phyloP scores from a whole-genome alignment of 1,139 yeast genomes.

The Geotrichum bryndzae region DNA sequence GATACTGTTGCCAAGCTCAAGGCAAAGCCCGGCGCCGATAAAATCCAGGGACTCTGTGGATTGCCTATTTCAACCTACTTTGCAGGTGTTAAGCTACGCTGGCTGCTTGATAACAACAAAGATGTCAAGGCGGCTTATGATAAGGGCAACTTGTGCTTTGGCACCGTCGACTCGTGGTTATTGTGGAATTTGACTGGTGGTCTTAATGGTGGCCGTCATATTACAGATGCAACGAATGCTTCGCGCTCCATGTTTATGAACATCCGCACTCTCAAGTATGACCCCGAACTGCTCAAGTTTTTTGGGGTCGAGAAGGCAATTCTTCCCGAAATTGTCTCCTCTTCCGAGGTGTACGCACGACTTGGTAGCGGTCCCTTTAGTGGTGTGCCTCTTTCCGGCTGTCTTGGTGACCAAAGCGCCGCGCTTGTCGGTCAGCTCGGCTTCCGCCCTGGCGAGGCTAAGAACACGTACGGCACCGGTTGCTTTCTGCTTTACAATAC shows the following conservation, averaged over 20 bases:
- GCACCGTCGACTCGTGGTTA: constrained; percentile 94
- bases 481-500: constrained; percentile 87
- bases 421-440: constrained; percentile 93
- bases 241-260: constrained; percentile 89
- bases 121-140: constrained; percentile 67
- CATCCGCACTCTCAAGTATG: constrained; percentile 69
- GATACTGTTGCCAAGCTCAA: constrained; percentile 62
- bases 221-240: constrained; percentile 88
- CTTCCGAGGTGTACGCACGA: constrained; percentile 73
- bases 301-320: constrained; percentile 67
- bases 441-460: constrained; percentile 75
- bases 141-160: constrained; percentile 75
- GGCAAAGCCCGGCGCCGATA: constrained; percentile 54
- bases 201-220: constrained; percentile 44
- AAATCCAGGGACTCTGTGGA: constrained; percentile 65
- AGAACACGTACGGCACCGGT: constrained; percentile 97
- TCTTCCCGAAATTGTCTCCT: constrained; percentile 75
- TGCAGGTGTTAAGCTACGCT: constrained; percentile 82
- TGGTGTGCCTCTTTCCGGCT: constrained; percentile 77
- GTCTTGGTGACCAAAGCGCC: constrained; percentile 92
- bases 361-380: constrained; percentile 31
- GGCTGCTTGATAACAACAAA: constrained; percentile 80
- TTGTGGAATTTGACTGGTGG: constrained; percentile 78
- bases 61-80: constrained; percentile 87
- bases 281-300: constrained; percentile 64